Percentiles rank a stretch among this genome's conserved stretches.
Conservation (phyloP, 768 basidiomycete species). For the Inosperma sp. region DNA sequence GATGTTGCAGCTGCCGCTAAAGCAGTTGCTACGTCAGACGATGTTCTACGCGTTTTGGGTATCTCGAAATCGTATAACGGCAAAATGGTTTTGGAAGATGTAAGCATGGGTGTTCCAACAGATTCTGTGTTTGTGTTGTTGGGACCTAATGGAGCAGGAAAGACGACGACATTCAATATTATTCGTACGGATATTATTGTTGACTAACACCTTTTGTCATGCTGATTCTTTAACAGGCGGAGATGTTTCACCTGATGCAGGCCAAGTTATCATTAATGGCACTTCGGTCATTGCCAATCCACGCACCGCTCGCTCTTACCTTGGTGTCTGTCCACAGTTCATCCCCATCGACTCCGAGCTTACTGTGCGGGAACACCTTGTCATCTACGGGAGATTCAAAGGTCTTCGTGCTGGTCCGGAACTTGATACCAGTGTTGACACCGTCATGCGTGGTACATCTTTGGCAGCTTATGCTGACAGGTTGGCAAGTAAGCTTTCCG, state of each 20-base stretch:
- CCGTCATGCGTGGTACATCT: constrained; percentile 55
- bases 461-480: constrained; percentile 60
- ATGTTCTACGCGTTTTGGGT: constrained; percentile 57
- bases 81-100: constrained; percentile 64
- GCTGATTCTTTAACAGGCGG: constrained; percentile 40
- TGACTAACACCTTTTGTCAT: background rate
- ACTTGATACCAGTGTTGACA: constrained; percentile 49
- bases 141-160: constrained; percentile 81
- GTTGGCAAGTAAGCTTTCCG: constrained; percentile 68
- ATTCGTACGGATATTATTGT: constrained; percentile 49
- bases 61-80: constrained; percentile 57
- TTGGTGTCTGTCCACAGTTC: constrained; percentile 83
- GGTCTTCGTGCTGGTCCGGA: constrained; percentile 51
- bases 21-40: constrained; percentile 42
- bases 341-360: constrained; percentile 76
- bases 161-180: constrained; percentile 78
- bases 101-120: constrained; percentile 59
- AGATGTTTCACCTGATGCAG: constrained; percentile 63
- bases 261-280: constrained; percentile 65
- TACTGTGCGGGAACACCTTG: constrained; percentile 72
- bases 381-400: constrained; percentile 70
- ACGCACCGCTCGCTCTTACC: constrained; percentile 55
- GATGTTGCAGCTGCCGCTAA: constrained; percentile 57
- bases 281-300: constrained; percentile 63
- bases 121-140: constrained; percentile 67